phyloP scores from a whole-genome alignment of 176 grass and related monocot genomes.

The Urochloa ruziziensis region DNA sequence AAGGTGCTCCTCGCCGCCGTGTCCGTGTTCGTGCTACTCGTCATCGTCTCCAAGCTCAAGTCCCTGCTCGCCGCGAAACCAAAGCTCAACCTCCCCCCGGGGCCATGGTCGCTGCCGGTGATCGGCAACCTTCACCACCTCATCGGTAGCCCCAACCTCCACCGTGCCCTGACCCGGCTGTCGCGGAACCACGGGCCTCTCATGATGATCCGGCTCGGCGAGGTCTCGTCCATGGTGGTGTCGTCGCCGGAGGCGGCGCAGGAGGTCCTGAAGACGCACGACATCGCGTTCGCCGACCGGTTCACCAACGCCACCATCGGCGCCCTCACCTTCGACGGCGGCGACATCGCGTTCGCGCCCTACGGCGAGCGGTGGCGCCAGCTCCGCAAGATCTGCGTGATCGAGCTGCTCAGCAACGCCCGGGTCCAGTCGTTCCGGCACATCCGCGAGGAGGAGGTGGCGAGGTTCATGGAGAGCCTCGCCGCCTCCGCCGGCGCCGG shows the following conservation, averaged over 20 bases:
- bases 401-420: slow-evolving; percentile 7
- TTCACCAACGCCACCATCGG: not conserved
- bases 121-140: slow-evolving; percentile 1
- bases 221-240: not conserved
- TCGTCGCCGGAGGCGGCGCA: not conserved
- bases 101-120: not conserved
- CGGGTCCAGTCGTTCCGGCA: not conserved
- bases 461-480: not conserved
- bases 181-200: not conserved
- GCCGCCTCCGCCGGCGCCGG: not conserved
- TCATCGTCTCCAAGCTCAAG: not conserved
- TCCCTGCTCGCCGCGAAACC: not conserved
- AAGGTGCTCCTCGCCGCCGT: not conserved
- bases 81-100: not conserved
- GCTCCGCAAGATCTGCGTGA: slow-evolving; percentile 20
- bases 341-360: not conserved
- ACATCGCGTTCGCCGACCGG: not conserved
- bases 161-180: not conserved
- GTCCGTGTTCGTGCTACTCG: not conserved
- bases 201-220: not conserved
- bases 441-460: not conserved
- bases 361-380: slow-evolving; percentile 30
- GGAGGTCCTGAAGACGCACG: not conserved
- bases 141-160: not conserved
- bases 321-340: not conserved